Base-by-base conservation (phyloP, 441 rosid species). In the Bruguiera hainesii region DNA sequence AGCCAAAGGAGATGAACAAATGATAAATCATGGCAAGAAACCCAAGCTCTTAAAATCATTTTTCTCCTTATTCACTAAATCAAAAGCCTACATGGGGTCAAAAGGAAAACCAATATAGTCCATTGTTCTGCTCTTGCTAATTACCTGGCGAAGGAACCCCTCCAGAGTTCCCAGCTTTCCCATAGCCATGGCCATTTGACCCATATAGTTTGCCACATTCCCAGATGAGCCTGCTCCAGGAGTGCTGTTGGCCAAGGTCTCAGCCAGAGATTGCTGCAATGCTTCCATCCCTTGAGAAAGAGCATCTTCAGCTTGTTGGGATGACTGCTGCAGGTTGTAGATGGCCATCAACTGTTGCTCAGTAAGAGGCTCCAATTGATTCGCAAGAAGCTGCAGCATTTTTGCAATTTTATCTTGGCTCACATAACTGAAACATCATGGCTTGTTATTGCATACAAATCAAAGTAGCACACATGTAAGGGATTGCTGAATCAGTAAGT, bases 161-260 rank as follows among this genome's bases (percentile, higher is more conserved):
- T 91, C 96, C 0, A 91, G 87, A 10, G 93, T 87, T 51, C 90
- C 96, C 25, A 91, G 80, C 76, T 91, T 90, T 58, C 96, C 96
- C 97, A 91, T 91, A 57, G 96, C 97, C 91, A 91, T 89, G 55
- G 97, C 96, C 97, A 91, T 89, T 79, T 89, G 97, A 70, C 97
- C 97, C 97, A 91, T 91, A 60, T 91, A 91, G 73, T 88, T 87
- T 28, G 93, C 97, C 42, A 91, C 91, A 50, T 87, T 87, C 33
- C 87, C 91, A 67, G 91, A 81, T 21, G 91, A 73, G 21, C 88
- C 87, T 2, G 95, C 80, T 56, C 76, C 78, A 67, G 87, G 84
- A 25, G 87, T 73, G 65, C 91, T 89, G 71, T 65, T 86, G 69
- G 96, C 82, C 69, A 91, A 75, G 15, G 97, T 91, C 73, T 87